Base-by-base conservation (phyloP, 192 early-diverging fungal genomes). In the Backusella mclennaniae region DNA sequence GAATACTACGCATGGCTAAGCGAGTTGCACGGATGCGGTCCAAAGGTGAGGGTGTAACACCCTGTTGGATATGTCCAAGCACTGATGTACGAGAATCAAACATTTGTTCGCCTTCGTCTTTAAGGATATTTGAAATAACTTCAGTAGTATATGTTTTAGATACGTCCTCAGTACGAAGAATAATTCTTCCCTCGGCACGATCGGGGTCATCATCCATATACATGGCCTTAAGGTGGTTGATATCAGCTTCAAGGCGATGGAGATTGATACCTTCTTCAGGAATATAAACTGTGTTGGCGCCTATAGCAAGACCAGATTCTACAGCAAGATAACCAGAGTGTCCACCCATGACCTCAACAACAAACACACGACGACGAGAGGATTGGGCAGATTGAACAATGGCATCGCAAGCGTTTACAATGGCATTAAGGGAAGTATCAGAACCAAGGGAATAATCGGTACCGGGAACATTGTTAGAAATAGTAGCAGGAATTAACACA, bases 341-440 rank as follows among this genome's bases (percentile, higher is more conserved):
- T 69, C 97, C 97, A 49, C 97, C 97, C 71, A 98, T 96, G 21
- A 97, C 94, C 87, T 99, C 97, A n/a, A 99, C 94, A 52, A 98
- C 93, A 87, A 99, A 98, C 17, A 99, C 96, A 33, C 97, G 88
- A 71, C 94, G 93, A 77, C 96, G 84, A 67, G 91, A 93, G 17
- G 97, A 94, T 33, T 92, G 94, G 19, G 97, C 97, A 76, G 93
- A 95, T 76, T 96, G 93, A 83, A 95, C 95, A 85, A 99, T 94
- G 38, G 92, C 88, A 82, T 99, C 97, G 73, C 95, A 94, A 6
- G 93, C 85, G 23, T 89, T 89, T 69, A 98, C 95, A 87, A 98
- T 97, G 39, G 91, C 92, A 87, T 99, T 99, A 63, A 98, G 81
- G 23, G 94, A 93, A 39, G 97, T 99, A 74, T 99, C 97, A 33